Conservation (phyloP, 73 alveolate genomes). For the Paramecium caudatum region DNA sequence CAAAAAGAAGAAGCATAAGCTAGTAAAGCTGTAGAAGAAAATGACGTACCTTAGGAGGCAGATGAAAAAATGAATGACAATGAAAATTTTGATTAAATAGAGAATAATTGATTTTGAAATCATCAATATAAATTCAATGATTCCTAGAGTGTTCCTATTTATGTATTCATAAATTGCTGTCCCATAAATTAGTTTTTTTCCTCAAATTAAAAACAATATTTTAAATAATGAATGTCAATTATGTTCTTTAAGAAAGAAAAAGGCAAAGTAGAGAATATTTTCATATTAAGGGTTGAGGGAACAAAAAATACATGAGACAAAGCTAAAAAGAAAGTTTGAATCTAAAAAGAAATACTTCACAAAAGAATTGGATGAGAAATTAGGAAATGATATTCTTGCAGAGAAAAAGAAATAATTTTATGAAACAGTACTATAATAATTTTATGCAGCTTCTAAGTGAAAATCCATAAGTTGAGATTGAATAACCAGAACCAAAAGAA, state of each 20-base stretch:
- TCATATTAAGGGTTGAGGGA: not conserved
- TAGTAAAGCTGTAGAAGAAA: no score
- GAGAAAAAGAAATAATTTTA: slow-evolving; percentile 1
- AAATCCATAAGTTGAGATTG: not conserved
- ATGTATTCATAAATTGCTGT: no score
- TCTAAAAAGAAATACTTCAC: not conserved
- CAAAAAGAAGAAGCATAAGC: no score
- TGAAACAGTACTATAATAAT: not conserved
- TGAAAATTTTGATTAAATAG: no score
- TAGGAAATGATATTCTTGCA: not conserved
- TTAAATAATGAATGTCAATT: slow-evolving; percentile 35
- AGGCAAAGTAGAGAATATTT: not conserved
- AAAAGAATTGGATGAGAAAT: slow-evolving; percentile 3
- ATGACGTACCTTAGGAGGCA: no score
- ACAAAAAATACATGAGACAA: not conserved
- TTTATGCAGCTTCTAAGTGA: not conserved
- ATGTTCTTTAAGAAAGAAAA: slow-evolving; percentile 18
- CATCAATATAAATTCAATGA: no score
- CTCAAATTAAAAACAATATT: no score
- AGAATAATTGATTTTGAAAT: no score
- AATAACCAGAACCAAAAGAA: not conserved
- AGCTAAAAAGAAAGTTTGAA: not conserved
- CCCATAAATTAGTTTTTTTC: no score
- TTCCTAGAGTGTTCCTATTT: no score
- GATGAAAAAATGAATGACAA: no score